Conservation (phyloP, 208 protist species). For the Acanthamoeba sp. region DNA sequence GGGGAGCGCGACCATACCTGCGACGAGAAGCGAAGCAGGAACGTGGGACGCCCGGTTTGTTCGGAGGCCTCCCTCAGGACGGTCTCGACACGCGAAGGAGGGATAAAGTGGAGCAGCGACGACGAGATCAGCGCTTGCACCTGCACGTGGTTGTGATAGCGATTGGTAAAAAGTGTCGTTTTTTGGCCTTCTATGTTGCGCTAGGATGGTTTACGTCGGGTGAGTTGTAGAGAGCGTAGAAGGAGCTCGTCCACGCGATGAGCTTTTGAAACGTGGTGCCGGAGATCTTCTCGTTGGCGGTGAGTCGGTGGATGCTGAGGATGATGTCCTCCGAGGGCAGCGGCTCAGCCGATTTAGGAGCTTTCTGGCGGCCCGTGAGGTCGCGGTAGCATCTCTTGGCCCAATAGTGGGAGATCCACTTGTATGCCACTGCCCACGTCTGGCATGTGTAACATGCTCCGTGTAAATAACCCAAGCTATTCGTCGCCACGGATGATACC, state of each 20-base stretch:
- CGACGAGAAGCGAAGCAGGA: constrained; percentile 1
- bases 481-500: too few relatives aligned
- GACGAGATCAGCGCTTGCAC: not conserved
- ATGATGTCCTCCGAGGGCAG: constrained; percentile 1
- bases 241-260: not conserved
- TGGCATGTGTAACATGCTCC: too few relatives aligned
- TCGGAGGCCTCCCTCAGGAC: not conserved
- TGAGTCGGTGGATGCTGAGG: not conserved
- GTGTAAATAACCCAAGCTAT: too few relatives aligned
- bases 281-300: not conserved
- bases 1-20: not conserved
- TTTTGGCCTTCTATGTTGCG: not conserved
- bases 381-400: constrained; percentile 20
- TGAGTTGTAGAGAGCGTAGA: not conserved
- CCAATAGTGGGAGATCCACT: not conserved
- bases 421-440: not conserved
- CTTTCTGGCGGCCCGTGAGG: not conserved
- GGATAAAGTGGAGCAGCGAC: not conserved
- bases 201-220: not conserved
- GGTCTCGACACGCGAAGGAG: not conserved
- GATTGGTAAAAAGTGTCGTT: too few relatives aligned
- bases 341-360: not conserved
- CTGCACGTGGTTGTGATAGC: not conserved
- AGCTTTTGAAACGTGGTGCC: not conserved
- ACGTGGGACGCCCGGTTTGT: not conserved